These are phyloP conservation scores for Rhizopus stolonifer DNA, from an alignment of 371 early-diverging fungal genomes.

Conservation along the genomic window DNA sequence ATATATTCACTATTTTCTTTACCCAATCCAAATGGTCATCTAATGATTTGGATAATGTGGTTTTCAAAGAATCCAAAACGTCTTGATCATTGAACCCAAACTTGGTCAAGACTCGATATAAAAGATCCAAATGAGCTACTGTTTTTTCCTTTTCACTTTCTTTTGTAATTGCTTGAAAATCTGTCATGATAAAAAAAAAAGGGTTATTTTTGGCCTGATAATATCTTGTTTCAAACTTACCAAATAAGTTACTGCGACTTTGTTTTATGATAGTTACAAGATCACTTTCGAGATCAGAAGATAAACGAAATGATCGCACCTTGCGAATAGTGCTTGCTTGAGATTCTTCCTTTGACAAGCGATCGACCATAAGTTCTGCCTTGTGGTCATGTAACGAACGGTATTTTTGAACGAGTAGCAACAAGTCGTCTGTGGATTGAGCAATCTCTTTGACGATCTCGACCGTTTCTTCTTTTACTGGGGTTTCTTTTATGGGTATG, in stretches of 20 bases:
- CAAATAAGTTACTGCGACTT: constrained; percentile 1
- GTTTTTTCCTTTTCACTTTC: constrained; percentile 35
- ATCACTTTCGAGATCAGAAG: constrained; percentile 23
- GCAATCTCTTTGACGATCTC: neutral
- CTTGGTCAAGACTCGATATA: constrained; percentile 48
- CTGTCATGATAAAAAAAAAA: neutral
- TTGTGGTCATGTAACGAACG: constrained; percentile 24
- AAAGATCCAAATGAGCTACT: constrained; percentile 50
- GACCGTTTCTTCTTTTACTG: neutral
- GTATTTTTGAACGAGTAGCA: constrained; percentile 18
- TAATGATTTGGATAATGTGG: constrained; percentile 45
- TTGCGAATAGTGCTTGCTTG: neutral
- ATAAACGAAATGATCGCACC: constrained; percentile 16
- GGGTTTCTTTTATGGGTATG: neutral
- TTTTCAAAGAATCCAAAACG: constrained; percentile 47
- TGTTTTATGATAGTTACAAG: constrained; percentile 25
- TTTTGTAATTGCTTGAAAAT: neutral
- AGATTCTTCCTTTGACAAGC: constrained; percentile 13
- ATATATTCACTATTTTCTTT: constrained; percentile 3
- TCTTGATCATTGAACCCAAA: constrained; percentile 51
- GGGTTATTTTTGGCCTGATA: too few relatives aligned
- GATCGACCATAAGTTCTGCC: constrained; percentile 14
- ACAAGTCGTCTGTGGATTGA: constrained; percentile 6
- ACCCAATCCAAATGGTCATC: constrained; percentile 63
- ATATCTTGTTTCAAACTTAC: neutral